These are phyloP conservation scores for Blastosporella zonata DNA, from an alignment of 1,284 basidiomycete species.

Conservation along the genomic window DNA sequence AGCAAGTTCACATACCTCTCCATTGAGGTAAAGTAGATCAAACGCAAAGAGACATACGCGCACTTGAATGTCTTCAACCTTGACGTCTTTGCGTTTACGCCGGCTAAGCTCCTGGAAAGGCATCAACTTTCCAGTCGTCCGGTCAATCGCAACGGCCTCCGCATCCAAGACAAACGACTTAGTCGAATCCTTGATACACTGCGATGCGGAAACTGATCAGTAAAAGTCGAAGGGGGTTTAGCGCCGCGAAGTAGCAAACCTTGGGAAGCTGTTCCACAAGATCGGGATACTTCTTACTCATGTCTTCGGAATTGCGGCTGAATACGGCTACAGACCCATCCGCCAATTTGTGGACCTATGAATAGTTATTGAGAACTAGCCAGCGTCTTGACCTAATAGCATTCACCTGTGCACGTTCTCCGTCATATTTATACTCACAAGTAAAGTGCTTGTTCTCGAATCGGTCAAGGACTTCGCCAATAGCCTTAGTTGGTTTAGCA, in stretches of 20 bases:
- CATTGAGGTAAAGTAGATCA: slow-evolving; percentile 93
- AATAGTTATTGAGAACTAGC: neutral
- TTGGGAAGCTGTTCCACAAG: slow-evolving; percentile 89
- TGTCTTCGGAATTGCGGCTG: slow-evolving; percentile 97
- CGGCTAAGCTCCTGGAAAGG: slow-evolving; percentile 97
- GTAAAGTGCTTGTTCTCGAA: slow-evolving; percentile 97
- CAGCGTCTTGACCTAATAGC: neutral
- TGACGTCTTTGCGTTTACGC: slow-evolving; percentile 97
- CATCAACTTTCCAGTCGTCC: slow-evolving; percentile 78
- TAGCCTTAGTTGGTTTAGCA: slow-evolving; percentile 99
- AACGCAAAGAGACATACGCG: slow-evolving; percentile 95
- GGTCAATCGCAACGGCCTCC: slow-evolving; percentile 96
- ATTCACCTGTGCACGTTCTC: slow-evolving; percentile 89
- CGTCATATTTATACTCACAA: slow-evolving; percentile 99
- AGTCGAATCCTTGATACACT: slow-evolving; percentile 84
- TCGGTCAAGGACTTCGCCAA: slow-evolving; percentile 96
- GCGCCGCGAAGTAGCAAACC: slow-evolving; percentile 42
- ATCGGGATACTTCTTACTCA: slow-evolving; percentile 99
- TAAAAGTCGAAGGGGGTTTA: neutral
- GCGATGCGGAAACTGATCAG: slow-evolving; percentile 12
- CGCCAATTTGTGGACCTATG: slow-evolving; percentile 75
- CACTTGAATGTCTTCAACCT: slow-evolving; percentile 94
- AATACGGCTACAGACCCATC: slow-evolving; percentile 87
- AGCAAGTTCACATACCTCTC: slow-evolving; percentile 60
- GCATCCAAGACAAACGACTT: slow-evolving; percentile 93